These are phyloP conservation scores for Camellia sinensis DNA, from an alignment of 148 eudicot species.

Conservation along the genomic window DNA sequence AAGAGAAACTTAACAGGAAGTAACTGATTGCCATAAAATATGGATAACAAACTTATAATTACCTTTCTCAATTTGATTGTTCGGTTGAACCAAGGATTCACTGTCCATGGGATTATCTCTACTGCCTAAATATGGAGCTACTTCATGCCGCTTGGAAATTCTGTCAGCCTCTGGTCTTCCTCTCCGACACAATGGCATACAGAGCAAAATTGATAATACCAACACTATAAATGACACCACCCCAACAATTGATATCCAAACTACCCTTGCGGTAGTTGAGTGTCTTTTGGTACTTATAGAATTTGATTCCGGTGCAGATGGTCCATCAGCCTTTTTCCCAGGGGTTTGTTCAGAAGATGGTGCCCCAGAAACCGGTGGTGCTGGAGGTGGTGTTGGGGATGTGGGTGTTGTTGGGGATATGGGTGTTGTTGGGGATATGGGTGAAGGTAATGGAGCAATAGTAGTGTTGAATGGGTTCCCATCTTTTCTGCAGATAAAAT, in stretches of 20 bases:
- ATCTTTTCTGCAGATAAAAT: slow-evolving; percentile 49
- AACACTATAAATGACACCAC: slow-evolving; percentile 55
- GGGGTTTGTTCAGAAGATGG: slow-evolving; percentile 43
- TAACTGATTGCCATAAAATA: background rate
- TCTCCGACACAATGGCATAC: slow-evolving; percentile 59
- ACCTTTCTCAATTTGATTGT: slow-evolving; percentile 61
- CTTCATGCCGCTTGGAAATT: slow-evolving; percentile 56
- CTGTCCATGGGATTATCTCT: slow-evolving; percentile 44
- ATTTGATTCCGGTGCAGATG: slow-evolving; percentile 48
- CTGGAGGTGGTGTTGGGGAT: slow-evolving; percentile 34
- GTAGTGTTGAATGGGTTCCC: slow-evolving; percentile 73
- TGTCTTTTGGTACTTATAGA: slow-evolving; percentile 38
- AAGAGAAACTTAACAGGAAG: slow-evolving; percentile 2
- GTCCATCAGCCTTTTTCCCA: slow-evolving; percentile 49
- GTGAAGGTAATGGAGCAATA: slow-evolving; percentile 57
- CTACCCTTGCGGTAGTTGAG: slow-evolving; percentile 49
- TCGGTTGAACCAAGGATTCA: slow-evolving; percentile 36
- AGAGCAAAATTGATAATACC: slow-evolving; percentile 52
- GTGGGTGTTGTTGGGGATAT: slow-evolving; percentile 19
- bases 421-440: slow-evolving; percentile 38
- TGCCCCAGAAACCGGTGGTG: slow-evolving; percentile 33
- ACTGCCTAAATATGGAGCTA: slow-evolving; percentile 57
- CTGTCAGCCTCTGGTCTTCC: slow-evolving; percentile 40
- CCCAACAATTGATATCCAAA: slow-evolving; percentile 65
- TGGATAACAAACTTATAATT: background rate